These are phyloP conservation scores for Wickerhamiella sergipiensis DNA, from an alignment of 805 yeast species.

Conservation along the genomic window DNA sequence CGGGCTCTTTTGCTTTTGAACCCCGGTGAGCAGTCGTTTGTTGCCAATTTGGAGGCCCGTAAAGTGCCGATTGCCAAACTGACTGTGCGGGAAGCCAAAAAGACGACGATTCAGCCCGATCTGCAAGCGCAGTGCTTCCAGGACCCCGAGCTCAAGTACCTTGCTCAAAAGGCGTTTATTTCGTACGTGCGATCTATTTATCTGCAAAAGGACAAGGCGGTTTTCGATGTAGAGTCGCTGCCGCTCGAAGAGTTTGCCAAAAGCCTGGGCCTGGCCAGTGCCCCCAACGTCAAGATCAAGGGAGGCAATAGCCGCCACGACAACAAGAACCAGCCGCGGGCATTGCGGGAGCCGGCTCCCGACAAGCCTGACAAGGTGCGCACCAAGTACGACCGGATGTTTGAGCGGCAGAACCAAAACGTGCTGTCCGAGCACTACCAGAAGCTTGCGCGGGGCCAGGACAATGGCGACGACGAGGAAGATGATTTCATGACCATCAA, in stretches of 20 bases:
- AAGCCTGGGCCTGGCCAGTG: constrained; percentile 88
- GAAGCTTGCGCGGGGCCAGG: constrained; percentile 35
- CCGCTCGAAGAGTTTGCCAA: constrained; percentile 77
- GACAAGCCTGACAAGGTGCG: constrained; percentile 38
- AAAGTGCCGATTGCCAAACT: constrained; percentile 59
- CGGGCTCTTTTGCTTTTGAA: constrained; percentile 70
- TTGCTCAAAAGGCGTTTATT: constrained; percentile 92
- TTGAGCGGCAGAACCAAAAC: constrained; percentile 85
- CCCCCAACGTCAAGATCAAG: constrained; percentile 75
- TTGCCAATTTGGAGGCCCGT: constrained; percentile 44
- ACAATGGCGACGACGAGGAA: constrained; percentile 20
- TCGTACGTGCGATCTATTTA: constrained; percentile 78
- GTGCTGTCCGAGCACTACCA: constrained; percentile 81
- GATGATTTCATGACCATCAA: constrained; percentile 66
- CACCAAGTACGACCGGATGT: constrained; percentile 91
- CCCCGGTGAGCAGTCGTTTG: constrained; percentile 71
- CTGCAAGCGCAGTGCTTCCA: constrained; percentile 82
- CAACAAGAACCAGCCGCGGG: constrained; percentile 54
- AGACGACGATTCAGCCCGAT: constrained; percentile 64
- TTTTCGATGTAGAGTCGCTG: constrained; percentile 62
- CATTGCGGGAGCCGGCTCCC: constrained; percentile 33
- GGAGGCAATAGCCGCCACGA: constrained; percentile 32
- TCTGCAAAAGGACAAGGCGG: constrained; percentile 75
- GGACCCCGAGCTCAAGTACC: constrained; percentile 79
- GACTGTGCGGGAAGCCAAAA: constrained; percentile 61